These are phyloP conservation scores for Irpex sp. DNA, from an alignment of 1,284 basidiomycete species.

Conservation along the genomic window DNA sequence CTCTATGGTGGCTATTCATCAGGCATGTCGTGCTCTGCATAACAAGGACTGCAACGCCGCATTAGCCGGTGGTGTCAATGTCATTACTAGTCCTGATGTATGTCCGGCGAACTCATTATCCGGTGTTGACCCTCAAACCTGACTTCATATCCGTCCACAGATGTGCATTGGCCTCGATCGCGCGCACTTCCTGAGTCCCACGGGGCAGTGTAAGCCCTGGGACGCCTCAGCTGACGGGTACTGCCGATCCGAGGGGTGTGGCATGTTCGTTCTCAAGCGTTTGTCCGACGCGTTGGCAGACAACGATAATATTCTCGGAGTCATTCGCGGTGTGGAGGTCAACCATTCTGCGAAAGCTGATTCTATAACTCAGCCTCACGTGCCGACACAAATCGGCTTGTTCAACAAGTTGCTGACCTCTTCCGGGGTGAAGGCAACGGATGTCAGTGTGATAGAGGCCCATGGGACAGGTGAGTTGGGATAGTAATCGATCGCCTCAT, in stretches of 20 bases:
- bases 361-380: constrained; percentile 71
- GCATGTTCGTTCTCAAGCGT: constrained; percentile 68
- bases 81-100: constrained; percentile 70
- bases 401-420: constrained; percentile 45
- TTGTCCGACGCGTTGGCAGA: constrained; percentile 60
- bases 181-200: constrained; percentile 63
- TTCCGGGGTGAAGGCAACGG: constrained; percentile 40
- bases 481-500: background rate
- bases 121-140: background rate
- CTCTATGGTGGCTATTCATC: constrained; percentile 62
- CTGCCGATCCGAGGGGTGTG: constrained; percentile 69
- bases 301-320: constrained; percentile 60
- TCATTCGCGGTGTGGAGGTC: constrained; percentile 65
- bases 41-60: constrained; percentile 63
- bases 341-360: constrained; percentile 64
- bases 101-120: constrained; percentile 19
- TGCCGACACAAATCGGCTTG: constrained; percentile 52
- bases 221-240: constrained; percentile 72
- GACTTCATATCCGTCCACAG: constrained; percentile 31
- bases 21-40: constrained; percentile 60
- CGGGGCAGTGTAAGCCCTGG: constrained; percentile 69
- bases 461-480: constrained; percentile 52
- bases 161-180: constrained; percentile 68
- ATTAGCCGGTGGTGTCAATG: constrained; percentile 70
- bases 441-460: constrained; percentile 63